Evolutionary conservation across 2,329 filamentous ascomycete genomes (phyloP).

Genomic region (Fusarium sp.): DNA sequence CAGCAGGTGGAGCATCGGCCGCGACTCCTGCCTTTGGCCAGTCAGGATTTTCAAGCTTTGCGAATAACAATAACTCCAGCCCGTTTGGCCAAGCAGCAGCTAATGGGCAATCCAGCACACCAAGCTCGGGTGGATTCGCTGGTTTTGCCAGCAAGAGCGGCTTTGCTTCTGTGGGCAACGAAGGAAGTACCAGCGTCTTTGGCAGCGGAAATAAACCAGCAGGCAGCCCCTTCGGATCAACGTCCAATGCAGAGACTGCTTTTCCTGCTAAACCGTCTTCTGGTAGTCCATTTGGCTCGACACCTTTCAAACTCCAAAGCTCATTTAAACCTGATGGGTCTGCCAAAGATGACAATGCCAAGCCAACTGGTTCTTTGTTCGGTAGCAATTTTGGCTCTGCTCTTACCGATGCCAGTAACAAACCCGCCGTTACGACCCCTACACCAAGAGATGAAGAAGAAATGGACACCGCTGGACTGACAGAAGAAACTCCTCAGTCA

Average conservation of each 20-base stretch:
- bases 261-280: conserved; percentile 47
- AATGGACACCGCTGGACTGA: conserved; percentile 58
- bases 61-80: conserved; percentile 50
- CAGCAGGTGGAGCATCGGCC: conserved; percentile 34
- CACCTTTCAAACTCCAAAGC: conserved; percentile 74
- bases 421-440: conserved; percentile 51
- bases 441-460: conserved; percentile 63
- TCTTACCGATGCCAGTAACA: conserved; percentile 61
- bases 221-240: conserved; percentile 45
- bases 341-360: conserved; percentile 68
- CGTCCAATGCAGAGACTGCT: conserved; percentile 42
- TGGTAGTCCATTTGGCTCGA: conserved; percentile 58
- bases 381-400: conserved; percentile 70
- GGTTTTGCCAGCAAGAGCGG: conserved; percentile 66
- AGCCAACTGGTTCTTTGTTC: conserved; percentile 65
- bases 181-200: conserved; percentile 52
- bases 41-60: conserved; percentile 59
- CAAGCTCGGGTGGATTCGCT: conserved; percentile 62
- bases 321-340: conserved; percentile 74
- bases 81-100: conserved; percentile 54
- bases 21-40: conserved; percentile 65
- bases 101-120: conserved; percentile 46
- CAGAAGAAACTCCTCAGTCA: conserved; percentile 52
- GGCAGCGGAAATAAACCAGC: conserved; percentile 54
- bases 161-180: conserved; percentile 62